Percentiles rank a stretch among this genome's conserved stretches.
Evolutionary conservation across 257 asterid genomes (phyloP).

Genomic region (Penstemon barbatus): DNA sequence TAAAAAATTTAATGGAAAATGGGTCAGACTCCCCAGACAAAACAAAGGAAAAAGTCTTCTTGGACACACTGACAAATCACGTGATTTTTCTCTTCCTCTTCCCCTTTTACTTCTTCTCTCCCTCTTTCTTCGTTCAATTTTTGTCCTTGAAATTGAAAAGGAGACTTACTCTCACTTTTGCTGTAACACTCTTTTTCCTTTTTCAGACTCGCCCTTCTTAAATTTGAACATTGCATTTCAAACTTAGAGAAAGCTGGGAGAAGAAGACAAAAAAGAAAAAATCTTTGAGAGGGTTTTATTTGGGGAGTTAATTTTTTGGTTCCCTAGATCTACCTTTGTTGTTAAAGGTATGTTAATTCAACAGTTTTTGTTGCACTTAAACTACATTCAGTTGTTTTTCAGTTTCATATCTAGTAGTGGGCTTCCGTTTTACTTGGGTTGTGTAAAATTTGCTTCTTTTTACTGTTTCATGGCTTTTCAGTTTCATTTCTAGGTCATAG

Average conservation of each 20-base stretch:
- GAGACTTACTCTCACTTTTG: background rate
- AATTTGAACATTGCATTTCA: conserved; percentile 26
- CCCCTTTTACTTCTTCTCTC: conserved; percentile 11
- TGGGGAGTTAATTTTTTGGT: conserved; percentile 24
- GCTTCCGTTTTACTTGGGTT: too few relatives aligned
- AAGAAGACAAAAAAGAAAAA: too few relatives aligned
- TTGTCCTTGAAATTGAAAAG: conserved; percentile 8
- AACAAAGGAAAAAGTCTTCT: conserved; percentile 37
- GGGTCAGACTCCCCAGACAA: conserved; percentile 20
- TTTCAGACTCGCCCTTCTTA: conserved; percentile 21
- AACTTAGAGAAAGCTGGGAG: background rate
- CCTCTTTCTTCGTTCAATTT: conserved; percentile 35
- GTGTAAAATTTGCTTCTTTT: background rate
- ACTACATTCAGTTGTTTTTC: background rate
- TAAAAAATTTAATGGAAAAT: too few relatives aligned
- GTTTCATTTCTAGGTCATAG: background rate
- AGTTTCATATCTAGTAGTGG: too few relatives aligned
- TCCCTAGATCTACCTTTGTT: conserved; percentile 37
- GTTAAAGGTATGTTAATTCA: conserved; percentile 24
- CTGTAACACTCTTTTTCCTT: conserved; percentile 30
- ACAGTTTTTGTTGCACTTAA: background rate
- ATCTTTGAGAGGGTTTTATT: conserved; percentile 19
- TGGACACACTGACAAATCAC: conserved; percentile 61
- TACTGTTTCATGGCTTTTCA: background rate
- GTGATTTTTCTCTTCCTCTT: conserved; percentile 43